Evolutionary conservation across 108 stramenopile genomes (phyloP).

Genomic region (Mediolabrus comicus): DNA sequence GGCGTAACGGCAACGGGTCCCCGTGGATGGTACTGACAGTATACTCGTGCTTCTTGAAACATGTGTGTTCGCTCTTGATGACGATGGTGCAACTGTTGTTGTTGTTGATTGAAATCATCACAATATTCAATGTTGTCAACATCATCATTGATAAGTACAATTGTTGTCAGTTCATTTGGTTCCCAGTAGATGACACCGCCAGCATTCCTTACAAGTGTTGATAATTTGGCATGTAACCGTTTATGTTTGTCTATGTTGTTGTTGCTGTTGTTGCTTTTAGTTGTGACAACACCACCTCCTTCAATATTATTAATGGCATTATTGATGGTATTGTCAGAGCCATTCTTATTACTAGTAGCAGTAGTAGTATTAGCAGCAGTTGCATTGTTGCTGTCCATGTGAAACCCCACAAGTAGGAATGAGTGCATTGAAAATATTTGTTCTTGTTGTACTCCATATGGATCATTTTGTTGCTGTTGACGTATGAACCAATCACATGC

Average conservation of each 20-base stretch:
- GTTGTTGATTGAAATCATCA: not conserved
- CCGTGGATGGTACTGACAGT: constrained; percentile 56
- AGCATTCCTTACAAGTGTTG: constrained; percentile 56
- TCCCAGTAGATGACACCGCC: constrained; percentile 73
- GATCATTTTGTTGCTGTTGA: not conserved
- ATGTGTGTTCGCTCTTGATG: constrained; percentile 26
- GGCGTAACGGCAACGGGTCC: constrained; percentile 59
- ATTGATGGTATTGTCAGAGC: too few relatives aligned
- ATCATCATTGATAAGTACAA: constrained; percentile 56
- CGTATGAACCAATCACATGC: constrained; percentile 24
- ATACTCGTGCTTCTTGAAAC: constrained; percentile 32
- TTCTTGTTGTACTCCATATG: not conserved
- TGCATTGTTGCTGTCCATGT: too few relatives aligned
- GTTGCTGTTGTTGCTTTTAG: not conserved
- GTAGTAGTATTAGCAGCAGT: too few relatives aligned
- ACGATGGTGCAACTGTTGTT: not conserved
- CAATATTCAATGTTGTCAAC: constrained; percentile 45
- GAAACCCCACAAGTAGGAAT: constrained; percentile 40
- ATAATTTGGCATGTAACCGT: constrained; percentile 17
- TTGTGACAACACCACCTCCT: not conserved
- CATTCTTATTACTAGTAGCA: too few relatives aligned
- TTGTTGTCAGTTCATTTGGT: constrained; percentile 58
- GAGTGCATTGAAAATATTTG: constrained; percentile 19
- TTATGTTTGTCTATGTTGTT: not conserved
- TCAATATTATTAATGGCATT: too few relatives aligned